Conservation (phyloP, 768 basidiomycete species). For the Gelatoporia subvermispora region DNA sequence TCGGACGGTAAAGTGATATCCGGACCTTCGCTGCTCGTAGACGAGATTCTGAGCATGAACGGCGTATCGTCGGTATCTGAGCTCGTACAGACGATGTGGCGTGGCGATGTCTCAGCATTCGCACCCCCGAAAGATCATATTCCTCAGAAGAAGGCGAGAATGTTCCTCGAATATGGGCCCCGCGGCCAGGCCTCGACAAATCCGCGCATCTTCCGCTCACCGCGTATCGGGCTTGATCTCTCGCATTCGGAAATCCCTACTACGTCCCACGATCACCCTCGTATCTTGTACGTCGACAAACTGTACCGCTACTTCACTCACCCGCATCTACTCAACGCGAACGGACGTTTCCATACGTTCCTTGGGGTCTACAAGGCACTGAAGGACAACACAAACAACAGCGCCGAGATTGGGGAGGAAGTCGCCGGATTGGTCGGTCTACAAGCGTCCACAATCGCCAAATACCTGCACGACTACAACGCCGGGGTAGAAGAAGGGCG, state of each 20-base stretch:
- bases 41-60: constrained; percentile 56
- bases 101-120: constrained; percentile 53
- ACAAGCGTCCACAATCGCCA: constrained; percentile 35
- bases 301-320: constrained; percentile 62
- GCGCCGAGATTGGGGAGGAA: constrained; percentile 17
- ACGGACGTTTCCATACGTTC: constrained; percentile 70
- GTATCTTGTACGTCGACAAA: constrained; percentile 54
- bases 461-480: constrained; percentile 42
- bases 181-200: background rate
- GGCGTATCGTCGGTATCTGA: constrained; percentile 43
- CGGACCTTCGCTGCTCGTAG: constrained; percentile 76
- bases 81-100: constrained; percentile 56
- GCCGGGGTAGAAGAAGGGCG: constrained; percentile 29
- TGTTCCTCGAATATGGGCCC: constrained; percentile 7
- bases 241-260: constrained; percentile 53
- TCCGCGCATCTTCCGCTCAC: constrained; percentile 49
- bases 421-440: constrained; percentile 37
- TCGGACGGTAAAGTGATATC: constrained; percentile 51
- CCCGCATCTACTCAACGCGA: constrained; percentile 53
- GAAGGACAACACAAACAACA: constrained; percentile 6
- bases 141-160: constrained; percentile 9
- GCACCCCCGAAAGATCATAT: constrained; percentile 1
- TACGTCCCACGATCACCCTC: constrained; percentile 35
- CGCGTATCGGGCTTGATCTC: constrained; percentile 74
- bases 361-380: constrained; percentile 41